These are phyloP conservation scores for Blastobotrys arbuscula DNA, from an alignment of 1,139 yeast genomes.

Conservation along the genomic window DNA sequence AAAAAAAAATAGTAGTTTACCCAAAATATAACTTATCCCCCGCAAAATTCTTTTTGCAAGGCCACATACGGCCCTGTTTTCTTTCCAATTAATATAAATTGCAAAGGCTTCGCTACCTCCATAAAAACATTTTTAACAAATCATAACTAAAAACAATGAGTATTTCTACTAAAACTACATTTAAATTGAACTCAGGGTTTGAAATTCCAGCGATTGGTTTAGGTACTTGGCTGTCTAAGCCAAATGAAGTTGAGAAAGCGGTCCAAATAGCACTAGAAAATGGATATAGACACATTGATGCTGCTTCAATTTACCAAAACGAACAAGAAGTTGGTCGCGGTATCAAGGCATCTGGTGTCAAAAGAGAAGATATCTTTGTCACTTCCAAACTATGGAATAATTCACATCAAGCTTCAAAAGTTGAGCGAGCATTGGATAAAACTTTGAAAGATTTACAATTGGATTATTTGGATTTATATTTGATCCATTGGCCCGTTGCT, in stretches of 20 bases:
- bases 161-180: slow-evolving; percentile 18
- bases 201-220: slow-evolving; percentile 46
- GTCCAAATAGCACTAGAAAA: slow-evolving; percentile 34
- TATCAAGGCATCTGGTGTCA: slow-evolving; percentile 21
- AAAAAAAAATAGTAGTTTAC: too few relatives aligned
- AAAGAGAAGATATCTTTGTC: slow-evolving; percentile 63
- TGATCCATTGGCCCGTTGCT: slow-evolving; percentile 39
- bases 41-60: too few relatives aligned
- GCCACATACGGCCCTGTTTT: too few relatives aligned
- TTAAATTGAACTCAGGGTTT: slow-evolving; percentile 34
- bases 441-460: slow-evolving; percentile 51
- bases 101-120: background rate
- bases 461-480: slow-evolving; percentile 59
- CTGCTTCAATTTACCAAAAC: slow-evolving; percentile 53
- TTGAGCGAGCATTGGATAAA: slow-evolving; percentile 49
- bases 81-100: background rate
- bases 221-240: slow-evolving; percentile 59
- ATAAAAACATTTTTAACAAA: background rate
- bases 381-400: slow-evolving; percentile 73
- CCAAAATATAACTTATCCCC: too few relatives aligned
- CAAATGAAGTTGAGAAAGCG: slow-evolving; percentile 32
- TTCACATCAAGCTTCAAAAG: slow-evolving; percentile 49
- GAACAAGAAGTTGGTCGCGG: slow-evolving; percentile 54
- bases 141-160: background rate
- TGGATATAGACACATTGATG: slow-evolving; percentile 62